These are phyloP conservation scores for Ustanciosporium gigantosporum DNA, from an alignment of 1,284 basidiomycete genomes.

Conservation along the genomic window DNA sequence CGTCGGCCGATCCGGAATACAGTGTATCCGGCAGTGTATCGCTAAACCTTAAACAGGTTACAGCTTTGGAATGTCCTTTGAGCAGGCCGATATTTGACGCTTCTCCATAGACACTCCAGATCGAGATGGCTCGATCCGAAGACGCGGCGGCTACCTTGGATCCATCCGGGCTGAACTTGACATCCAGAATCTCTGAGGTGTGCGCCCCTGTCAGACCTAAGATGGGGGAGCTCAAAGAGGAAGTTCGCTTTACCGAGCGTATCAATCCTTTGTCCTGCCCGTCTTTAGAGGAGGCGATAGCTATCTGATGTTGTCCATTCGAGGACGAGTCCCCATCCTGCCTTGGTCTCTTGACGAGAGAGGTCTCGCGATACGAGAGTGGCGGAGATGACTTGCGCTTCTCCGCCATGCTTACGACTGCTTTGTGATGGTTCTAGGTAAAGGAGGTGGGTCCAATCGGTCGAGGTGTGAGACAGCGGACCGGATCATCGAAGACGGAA, in stretches of 20 bases:
- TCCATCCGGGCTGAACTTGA: slow-evolving; percentile 54
- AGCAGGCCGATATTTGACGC: slow-evolving; percentile 55
- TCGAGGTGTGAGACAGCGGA: too few relatives aligned
- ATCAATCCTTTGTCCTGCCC: slow-evolving; percentile 48
- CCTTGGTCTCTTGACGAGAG: slow-evolving; percentile 49
- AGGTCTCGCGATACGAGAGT: slow-evolving; percentile 22
- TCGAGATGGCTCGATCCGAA: slow-evolving; percentile 52
- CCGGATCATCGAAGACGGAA: too few relatives aligned
- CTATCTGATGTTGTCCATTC: slow-evolving; percentile 22
- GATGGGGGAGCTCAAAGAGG: slow-evolving; percentile 46
- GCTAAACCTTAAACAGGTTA: slow-evolving; percentile 52
- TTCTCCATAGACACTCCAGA: slow-evolving; percentile 57
- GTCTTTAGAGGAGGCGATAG: slow-evolving; percentile 42
- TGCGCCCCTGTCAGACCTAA: slow-evolving; percentile 54
- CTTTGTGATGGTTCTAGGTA: neutral
- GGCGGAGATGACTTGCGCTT: slow-evolving; percentile 53
- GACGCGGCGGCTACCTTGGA: slow-evolving; percentile 50
- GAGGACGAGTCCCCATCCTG: slow-evolving; percentile 15
- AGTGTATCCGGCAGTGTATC: slow-evolving; percentile 28
- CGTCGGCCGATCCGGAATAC: slow-evolving; percentile 58
- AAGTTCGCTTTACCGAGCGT: slow-evolving; percentile 46
- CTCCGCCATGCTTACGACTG: slow-evolving; percentile 39
- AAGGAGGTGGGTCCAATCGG: too few relatives aligned
- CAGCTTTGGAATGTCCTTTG: slow-evolving; percentile 53
- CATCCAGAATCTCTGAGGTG: slow-evolving; percentile 51